Evolutionary conservation across 2,329 filamentous ascomycete genomes (phyloP).

Genomic region (Ramichloridium luteum): DNA sequence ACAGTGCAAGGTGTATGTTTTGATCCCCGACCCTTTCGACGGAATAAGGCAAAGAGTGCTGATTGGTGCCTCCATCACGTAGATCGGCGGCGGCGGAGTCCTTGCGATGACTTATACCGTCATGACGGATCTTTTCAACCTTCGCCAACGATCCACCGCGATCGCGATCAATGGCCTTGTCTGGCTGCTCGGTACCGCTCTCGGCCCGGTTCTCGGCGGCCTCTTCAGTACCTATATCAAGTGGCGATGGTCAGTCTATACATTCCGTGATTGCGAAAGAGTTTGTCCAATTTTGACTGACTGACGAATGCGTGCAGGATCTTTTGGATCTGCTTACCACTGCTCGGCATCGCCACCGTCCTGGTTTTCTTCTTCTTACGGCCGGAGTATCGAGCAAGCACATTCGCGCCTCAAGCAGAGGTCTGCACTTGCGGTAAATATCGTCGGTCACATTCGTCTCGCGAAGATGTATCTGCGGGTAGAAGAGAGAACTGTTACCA

Average conservation of each 20-base stretch:
- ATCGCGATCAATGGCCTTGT: constrained; percentile 31
- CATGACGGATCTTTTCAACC: constrained; percentile 35
- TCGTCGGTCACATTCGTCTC: too few species aligned
- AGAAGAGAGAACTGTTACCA: too few species aligned
- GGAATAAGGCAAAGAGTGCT: too few species aligned
- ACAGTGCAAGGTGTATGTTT: constrained; percentile 29
- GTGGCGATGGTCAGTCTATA: constrained; percentile 44
- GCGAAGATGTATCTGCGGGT: too few species aligned
- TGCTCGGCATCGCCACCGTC: constrained; percentile 2
- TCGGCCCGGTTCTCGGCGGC: constrained; percentile 39
- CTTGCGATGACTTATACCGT: constrained; percentile 29
- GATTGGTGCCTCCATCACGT: too few species aligned
- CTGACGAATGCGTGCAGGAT: not conserved
- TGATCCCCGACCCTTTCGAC: too few species aligned
- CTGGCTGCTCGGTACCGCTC: constrained; percentile 46
- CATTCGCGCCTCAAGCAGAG: too few species aligned
- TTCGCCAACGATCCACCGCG: constrained; percentile 32
- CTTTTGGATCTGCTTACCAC: constrained; percentile 5
- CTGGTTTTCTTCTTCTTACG: constrained; percentile 2
- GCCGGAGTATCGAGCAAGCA: too few species aligned
- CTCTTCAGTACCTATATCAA: constrained; percentile 40
- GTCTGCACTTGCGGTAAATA: too few species aligned
- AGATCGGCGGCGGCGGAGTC: constrained; percentile 29
- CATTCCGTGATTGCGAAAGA: too few species aligned
- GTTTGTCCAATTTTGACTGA: too few species aligned